A percentile compares a stretch with the other conserved stretches of the same genome.
These are phyloP conservation scores for Tulasnella calospora DNA, from an alignment of 768 basidiomycete genomes.

Conservation along the genomic window DNA sequence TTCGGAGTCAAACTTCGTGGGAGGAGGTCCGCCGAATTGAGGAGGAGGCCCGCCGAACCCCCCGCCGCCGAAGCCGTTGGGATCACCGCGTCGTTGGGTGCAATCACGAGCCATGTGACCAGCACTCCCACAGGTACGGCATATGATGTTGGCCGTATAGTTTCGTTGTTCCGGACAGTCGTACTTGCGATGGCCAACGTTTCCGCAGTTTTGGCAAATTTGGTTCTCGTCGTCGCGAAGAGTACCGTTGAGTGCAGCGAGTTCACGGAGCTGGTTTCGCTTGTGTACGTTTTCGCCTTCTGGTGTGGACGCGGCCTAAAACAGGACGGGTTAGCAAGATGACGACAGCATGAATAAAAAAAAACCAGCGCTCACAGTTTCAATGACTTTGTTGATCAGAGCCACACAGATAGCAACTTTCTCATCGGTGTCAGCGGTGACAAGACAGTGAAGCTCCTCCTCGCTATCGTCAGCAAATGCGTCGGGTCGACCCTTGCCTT, in stretches of 20 bases:
- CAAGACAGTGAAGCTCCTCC: slow-evolving; percentile 96
- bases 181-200: slow-evolving; percentile 94
- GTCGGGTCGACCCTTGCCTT: slow-evolving; percentile 94
- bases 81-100: slow-evolving; percentile 78
- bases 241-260: slow-evolving; percentile 96
- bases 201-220: slow-evolving; percentile 95
- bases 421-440: slow-evolving; percentile 86
- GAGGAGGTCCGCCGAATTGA: slow-evolving; percentile 45
- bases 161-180: slow-evolving; percentile 98
- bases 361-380: slow-evolving; percentile 56
- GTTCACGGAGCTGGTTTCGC: slow-evolving; percentile 94
- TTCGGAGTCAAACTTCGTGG: slow-evolving; percentile 89
- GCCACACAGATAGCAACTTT: slow-evolving; percentile 88
- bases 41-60: slow-evolving; percentile 23
- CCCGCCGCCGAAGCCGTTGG: slow-evolving; percentile 43
- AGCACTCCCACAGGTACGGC: slow-evolving; percentile 95
- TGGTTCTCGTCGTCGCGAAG: slow-evolving; percentile 99
- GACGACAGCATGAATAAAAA: background rate
- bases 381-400: slow-evolving; percentile 96
- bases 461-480: slow-evolving; percentile 95
- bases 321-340: slow-evolving; percentile 20
- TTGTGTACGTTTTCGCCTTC: slow-evolving; percentile 99
- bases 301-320: slow-evolving; percentile 93
- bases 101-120: slow-evolving; percentile 99
- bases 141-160: slow-evolving; percentile 99